Percentiles rank a stretch among this genome's conserved stretches.
These are phyloP conservation scores for Gynandropsis gynandra DNA, from an alignment of 345 rosid species.

Conservation along the genomic window DNA sequence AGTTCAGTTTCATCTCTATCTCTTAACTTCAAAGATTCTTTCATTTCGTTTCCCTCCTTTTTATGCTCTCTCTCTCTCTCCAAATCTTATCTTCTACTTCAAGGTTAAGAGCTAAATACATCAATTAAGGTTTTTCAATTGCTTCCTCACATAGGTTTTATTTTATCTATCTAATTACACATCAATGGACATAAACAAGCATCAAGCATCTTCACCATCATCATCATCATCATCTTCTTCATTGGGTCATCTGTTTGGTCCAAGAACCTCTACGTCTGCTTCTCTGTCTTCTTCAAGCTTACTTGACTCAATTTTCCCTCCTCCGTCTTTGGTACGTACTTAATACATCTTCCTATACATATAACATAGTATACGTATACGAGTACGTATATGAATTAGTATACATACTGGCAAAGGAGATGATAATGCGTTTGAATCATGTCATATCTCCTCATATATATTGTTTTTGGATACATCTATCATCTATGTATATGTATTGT, in stretches of 20 bases:
- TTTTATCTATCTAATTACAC: not conserved
- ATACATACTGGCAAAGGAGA: too few species aligned
- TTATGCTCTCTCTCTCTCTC: too few species aligned
- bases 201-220: slow-evolving; percentile 11
- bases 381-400: slow-evolving; percentile 4
- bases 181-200: slow-evolving; percentile 22
- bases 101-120: too few species aligned
- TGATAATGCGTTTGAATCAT: too few species aligned
- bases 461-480: too few species aligned
- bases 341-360: not conserved
- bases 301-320: slow-evolving; percentile 32
- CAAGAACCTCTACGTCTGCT: slow-evolving; percentile 23
- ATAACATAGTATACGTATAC: not conserved
- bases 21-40: too few species aligned
- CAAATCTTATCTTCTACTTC: too few species aligned
- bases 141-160: not conserved
- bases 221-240: slow-evolving; percentile 18
- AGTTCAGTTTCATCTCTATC: too few species aligned
- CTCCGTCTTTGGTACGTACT: slow-evolving; percentile 20
- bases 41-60: too few species aligned
- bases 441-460: too few species aligned
- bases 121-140: not conserved
- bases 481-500: too few species aligned
- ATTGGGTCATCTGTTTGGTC: slow-evolving; percentile 26
- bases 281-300: slow-evolving; percentile 25